Percentiles rank a stretch among this genome's conserved stretches.
Conservation (phyloP, 78 protist genomes). For the Monocercomonoides exilis region DNA sequence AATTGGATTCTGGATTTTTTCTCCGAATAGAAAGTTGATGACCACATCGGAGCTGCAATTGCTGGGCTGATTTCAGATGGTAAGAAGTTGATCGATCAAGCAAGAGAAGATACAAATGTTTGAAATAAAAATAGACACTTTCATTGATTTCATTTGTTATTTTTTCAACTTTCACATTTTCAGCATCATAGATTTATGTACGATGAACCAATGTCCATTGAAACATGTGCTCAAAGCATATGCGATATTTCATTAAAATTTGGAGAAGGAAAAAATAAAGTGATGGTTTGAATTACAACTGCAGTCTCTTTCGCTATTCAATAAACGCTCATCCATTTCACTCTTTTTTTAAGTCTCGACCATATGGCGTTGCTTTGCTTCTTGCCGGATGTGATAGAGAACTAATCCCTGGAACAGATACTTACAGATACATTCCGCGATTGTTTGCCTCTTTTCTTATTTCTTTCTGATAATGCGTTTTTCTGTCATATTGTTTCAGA, state of each 20-base stretch:
- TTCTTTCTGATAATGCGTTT: too few species aligned
- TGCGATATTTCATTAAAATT: conserved; percentile 84
- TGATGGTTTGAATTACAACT: background rate
- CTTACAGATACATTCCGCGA: background rate
- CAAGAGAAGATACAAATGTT: conserved; percentile 86
- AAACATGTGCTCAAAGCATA: conserved; percentile 78
- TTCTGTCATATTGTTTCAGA: too few species aligned
- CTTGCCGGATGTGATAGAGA: conserved; percentile 91
- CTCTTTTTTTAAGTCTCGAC: conserved; percentile 66
- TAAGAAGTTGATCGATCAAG: conserved; percentile 88
- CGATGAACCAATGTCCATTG: conserved; percentile 88
- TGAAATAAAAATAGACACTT: too few species aligned
- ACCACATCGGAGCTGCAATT: conserved; percentile 79
- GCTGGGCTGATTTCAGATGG: conserved; percentile 95
- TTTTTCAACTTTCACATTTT: background rate
- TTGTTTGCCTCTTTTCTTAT: conserved; percentile 25
- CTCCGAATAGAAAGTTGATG: conserved; percentile 26
- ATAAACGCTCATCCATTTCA: too few species aligned
- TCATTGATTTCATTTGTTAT: background rate
- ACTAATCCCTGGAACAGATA: too few species aligned
- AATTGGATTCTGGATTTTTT: background rate
- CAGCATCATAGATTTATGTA: conserved; percentile 94
- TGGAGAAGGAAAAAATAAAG: conserved; percentile 71
- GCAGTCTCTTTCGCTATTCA: too few species aligned
- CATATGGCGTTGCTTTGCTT: conserved; percentile 96